Base-by-base conservation (phyloP, 2,329 filamentous ascomycete species). In the Dothistroma septosporum region DNA sequence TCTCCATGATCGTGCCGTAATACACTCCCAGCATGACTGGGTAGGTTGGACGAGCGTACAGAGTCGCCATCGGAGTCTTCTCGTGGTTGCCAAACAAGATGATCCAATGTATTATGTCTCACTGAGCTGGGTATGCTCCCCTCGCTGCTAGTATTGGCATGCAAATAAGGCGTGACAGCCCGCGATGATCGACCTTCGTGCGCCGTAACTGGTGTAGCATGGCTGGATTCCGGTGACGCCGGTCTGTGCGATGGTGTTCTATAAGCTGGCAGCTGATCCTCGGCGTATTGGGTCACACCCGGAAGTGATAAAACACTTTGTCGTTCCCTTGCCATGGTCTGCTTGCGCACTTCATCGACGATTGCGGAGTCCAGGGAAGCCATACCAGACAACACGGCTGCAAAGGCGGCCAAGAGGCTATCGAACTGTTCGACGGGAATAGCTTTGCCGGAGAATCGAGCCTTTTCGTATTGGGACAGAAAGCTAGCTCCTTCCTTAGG, bases 391-490 rank as follows among this genome's bases (percentile, higher is more conserved):
- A 97, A 78, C 0, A 97, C 79, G 57, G 89, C 85, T 1, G 92
- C 89, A 74, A 97, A 97, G 28, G 90, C 80, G 59, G 86, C 83
- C 91, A 97, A 97, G 32, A 97, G 79, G 22, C 82, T 78, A 41
- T 89, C 83, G 72, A 99, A 97, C 55, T 88, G 83, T 0, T 76
- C 70, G 67, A 92, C 88, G 2, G 85, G 83, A 4, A 96, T 78
- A 0, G 88, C 83, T 5, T 80, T 78, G 0, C 83, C 84, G 1
- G 90, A 92, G 77, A 96, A 99, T 46, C 93, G 87, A 2, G 92
- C 91, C 60, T 84, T 80, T 76, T 97, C 94, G 76, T 97, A 99
- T 21, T 85, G 78, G 0, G 82, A 76, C 21, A 97, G 77, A 71
- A 97, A 99, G 1, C 78, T 75, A 2, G 78, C 70, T 16, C 79